phyloP scores from a whole-genome alignment of 2,329 filamentous ascomycete species.

The Gaeumannomyces sp. region DNA sequence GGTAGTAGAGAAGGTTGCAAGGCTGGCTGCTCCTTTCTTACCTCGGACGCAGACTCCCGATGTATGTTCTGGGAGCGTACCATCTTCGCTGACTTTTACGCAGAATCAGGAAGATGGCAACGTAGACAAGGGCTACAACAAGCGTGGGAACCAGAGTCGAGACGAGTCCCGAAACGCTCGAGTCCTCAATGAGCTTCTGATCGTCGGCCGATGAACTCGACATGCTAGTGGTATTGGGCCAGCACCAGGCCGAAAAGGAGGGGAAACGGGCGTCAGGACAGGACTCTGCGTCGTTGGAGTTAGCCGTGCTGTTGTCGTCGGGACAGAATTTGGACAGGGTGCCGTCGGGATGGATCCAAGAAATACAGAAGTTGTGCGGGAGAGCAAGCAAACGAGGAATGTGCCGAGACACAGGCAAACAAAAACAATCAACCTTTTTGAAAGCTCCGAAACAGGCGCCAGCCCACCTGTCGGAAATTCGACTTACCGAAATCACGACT shows the following conservation, averaged over 20 bases:
- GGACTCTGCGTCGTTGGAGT: not conserved
- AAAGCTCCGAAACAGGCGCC: not conserved
- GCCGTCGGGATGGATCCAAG: not conserved
- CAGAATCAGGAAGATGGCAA: conserved; percentile 38
- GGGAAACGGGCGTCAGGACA: not conserved
- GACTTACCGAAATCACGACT: not conserved
- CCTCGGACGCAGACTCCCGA: conserved; percentile 39
- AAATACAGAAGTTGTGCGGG: not conserved
- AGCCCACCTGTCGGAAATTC: not conserved
- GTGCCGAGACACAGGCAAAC: not conserved
- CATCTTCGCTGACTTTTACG: conserved; percentile 38
- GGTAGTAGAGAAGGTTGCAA: not conserved
- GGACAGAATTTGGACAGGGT: not conserved
- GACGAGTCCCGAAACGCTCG: conserved; percentile 28
- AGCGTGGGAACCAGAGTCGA: conserved; percentile 35
- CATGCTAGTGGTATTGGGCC: not conserved
- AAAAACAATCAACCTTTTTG: not conserved
- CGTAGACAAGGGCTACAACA: conserved; percentile 31
- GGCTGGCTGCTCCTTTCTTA: conserved; percentile 15
- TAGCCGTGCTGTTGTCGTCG: not conserved
- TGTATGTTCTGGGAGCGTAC: conserved; percentile 45
- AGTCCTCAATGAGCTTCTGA: conserved; percentile 13
- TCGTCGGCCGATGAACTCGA: not conserved
- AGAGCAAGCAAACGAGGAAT: not conserved
- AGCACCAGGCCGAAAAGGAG: not conserved